Evolutionary conservation across 148 eudicot species (phyloP).

Genomic region (Chenopodium album): DNA sequence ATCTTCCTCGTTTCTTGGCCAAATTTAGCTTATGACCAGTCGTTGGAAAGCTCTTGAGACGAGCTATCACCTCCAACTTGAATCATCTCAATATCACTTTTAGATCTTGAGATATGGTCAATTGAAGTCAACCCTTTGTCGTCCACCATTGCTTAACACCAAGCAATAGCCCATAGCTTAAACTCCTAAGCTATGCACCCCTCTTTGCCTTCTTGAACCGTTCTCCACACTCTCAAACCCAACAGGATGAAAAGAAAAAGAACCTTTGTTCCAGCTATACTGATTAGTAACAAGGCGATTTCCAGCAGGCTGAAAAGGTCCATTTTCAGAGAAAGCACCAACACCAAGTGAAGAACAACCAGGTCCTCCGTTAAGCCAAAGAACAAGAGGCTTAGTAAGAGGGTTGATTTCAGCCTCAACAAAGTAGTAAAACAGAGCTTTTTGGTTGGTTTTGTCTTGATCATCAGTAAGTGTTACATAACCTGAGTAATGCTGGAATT

Average conservation of each 20-base stretch:
- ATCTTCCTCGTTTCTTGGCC: no score
- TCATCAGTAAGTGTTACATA: constrained; percentile 58
- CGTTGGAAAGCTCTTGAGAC: no score
- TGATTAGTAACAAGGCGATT: constrained; percentile 61
- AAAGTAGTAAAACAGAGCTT: constrained; percentile 78
- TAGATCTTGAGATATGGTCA: no score
- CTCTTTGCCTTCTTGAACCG: no score
- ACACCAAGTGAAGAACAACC: constrained; percentile 98
- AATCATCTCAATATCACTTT: no score
- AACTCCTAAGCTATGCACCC: no score
- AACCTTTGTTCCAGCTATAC: constrained; percentile 93
- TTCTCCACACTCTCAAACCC: no score
- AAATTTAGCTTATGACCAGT: no score
- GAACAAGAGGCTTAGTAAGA: constrained; percentile 74
- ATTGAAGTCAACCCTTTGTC: no score
- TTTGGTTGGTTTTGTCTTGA: constrained; percentile 31
- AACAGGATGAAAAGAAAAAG: not conserved
- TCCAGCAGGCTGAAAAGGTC: constrained; percentile 85
- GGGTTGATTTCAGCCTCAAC: constrained; percentile 83
- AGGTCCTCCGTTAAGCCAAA: constrained; percentile 99
- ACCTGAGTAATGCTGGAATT: constrained; percentile 76
- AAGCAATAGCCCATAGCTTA: no score
- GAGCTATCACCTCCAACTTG: no score
- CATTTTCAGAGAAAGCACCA: constrained; percentile 99
- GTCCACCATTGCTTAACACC: no score